Conservation (phyloP, 768 basidiomycete genomes). For the Russula compacta region DNA sequence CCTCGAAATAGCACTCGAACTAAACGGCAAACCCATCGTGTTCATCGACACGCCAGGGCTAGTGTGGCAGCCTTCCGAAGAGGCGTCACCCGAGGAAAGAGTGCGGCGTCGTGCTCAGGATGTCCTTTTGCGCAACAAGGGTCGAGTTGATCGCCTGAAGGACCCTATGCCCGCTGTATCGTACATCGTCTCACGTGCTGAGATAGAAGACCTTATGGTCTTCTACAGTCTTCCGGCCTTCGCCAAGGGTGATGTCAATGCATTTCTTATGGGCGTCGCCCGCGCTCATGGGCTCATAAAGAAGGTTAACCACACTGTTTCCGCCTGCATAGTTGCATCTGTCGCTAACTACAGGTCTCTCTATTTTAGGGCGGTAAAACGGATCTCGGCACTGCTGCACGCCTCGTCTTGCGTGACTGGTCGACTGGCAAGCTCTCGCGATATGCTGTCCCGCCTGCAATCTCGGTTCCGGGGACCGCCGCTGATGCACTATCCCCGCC, state of each 20-base stretch:
- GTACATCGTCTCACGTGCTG: slow-evolving; percentile 59
- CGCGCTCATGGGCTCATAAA: slow-evolving; percentile 66
- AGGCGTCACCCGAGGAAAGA: slow-evolving; percentile 32
- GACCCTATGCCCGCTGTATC: slow-evolving; percentile 54
- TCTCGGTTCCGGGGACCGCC: background rate
- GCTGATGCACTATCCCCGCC: slow-evolving; percentile 17
- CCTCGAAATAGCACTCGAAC: slow-evolving; percentile 48
- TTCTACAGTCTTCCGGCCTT: slow-evolving; percentile 80
- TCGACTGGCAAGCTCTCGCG: slow-evolving; percentile 60
- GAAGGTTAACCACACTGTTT: slow-evolving; percentile 42
- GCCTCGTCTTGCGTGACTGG: slow-evolving; percentile 82
- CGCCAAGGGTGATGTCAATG: slow-evolving; percentile 49
- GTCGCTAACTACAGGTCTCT: slow-evolving; percentile 2
- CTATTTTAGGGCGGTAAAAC: slow-evolving; percentile 52
- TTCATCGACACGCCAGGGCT: slow-evolving; percentile 89
- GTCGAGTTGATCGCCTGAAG: slow-evolving; percentile 77
- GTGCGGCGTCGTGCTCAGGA: slow-evolving; percentile 47
- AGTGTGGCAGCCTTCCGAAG: slow-evolving; percentile 37
- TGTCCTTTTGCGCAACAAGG: slow-evolving; percentile 68
- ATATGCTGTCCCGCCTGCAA: slow-evolving; percentile 50
- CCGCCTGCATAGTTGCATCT: background rate
- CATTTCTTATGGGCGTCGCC: slow-evolving; percentile 72
- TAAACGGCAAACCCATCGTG: slow-evolving; percentile 42
- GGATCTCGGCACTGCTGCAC: slow-evolving; percentile 67
- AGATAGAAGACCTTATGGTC: slow-evolving; percentile 82